Conservation (phyloP, 805 yeast species). For the Wickerhamomyces queroliae region DNA sequence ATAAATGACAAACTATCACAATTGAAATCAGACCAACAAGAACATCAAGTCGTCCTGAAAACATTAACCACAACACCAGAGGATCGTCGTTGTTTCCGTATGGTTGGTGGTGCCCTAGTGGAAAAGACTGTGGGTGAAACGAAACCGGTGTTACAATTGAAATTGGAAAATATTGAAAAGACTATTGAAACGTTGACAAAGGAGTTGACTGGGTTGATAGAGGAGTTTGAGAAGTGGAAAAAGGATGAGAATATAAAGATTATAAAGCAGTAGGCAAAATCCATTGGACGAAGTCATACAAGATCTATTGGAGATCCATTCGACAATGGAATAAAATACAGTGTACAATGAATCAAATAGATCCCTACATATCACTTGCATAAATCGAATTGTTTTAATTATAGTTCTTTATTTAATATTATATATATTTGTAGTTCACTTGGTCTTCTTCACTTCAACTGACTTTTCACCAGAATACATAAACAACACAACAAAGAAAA, state of each 20-base stretch:
- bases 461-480: constrained; percentile 18
- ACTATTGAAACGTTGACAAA: constrained; percentile 27
- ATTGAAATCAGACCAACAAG: constrained; percentile 42
- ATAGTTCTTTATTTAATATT: background rate
- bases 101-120: constrained; percentile 91
- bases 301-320: too few species aligned
- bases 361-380: background rate
- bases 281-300: too few species aligned
- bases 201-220: constrained; percentile 28
- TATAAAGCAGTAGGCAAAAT: constrained; percentile 20
- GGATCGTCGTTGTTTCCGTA: constrained; percentile 78
- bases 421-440: constrained; percentile 4
- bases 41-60: constrained; percentile 48
- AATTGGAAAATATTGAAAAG: constrained; percentile 40
- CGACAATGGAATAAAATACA: too few species aligned
- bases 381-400: background rate
- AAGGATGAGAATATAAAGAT: constrained; percentile 33
- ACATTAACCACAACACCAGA: constrained; percentile 46
- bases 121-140: constrained; percentile 82
- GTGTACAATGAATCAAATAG: background rate
- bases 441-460: constrained; percentile 15
- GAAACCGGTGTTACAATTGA: constrained; percentile 51
- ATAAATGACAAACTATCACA: constrained; percentile 41
- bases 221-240: constrained; percentile 40
- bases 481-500: constrained; percentile 66